phyloP scores from a whole-genome alignment of 495 filamentous ascomycete species.

The Beverwykella pulmonaria region DNA sequence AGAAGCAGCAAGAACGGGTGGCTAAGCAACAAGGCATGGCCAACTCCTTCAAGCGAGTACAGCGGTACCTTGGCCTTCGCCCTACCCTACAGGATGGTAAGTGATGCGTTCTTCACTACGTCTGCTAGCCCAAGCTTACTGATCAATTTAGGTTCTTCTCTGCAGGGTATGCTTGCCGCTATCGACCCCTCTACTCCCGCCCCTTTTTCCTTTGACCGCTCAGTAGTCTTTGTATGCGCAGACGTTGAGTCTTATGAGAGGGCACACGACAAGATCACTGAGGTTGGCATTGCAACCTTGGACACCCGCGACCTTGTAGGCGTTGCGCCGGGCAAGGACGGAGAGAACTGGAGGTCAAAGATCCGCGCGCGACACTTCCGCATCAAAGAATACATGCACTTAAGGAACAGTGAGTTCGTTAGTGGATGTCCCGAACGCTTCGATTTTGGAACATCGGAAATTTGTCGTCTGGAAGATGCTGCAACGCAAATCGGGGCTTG shows the following conservation, averaged over 20 bases:
- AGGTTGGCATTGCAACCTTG: constrained; percentile 81
- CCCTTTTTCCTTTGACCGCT: constrained; percentile 52
- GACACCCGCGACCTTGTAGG: constrained; percentile 65
- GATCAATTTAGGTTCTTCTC: background rate
- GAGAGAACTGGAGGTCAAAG: constrained; percentile 62
- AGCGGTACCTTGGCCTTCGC: constrained; percentile 70
- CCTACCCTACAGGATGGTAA: constrained; percentile 25
- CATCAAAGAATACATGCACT: constrained; percentile 66
- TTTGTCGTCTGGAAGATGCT: constrained; percentile 46
- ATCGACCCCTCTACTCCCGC: constrained; percentile 47
- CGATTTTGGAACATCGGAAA: constrained; percentile 63
- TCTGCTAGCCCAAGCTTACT: background rate
- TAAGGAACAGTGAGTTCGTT: constrained; percentile 66
- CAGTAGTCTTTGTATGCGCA: constrained; percentile 72
- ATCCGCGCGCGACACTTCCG: constrained; percentile 76
- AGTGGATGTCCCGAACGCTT: constrained; percentile 72
- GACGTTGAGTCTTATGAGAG: constrained; percentile 83
- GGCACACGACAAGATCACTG: constrained; percentile 65
- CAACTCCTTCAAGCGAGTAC: constrained; percentile 59
- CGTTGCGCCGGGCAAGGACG: constrained; percentile 61
- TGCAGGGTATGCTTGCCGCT: background rate
- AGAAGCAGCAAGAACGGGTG: constrained; percentile 40
- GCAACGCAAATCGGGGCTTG: constrained; percentile 50
- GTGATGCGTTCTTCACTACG: background rate
- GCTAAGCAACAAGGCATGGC: constrained; percentile 52